Conservation (phyloP, 768 basidiomycete species). For the Ramaria rubella region DNA sequence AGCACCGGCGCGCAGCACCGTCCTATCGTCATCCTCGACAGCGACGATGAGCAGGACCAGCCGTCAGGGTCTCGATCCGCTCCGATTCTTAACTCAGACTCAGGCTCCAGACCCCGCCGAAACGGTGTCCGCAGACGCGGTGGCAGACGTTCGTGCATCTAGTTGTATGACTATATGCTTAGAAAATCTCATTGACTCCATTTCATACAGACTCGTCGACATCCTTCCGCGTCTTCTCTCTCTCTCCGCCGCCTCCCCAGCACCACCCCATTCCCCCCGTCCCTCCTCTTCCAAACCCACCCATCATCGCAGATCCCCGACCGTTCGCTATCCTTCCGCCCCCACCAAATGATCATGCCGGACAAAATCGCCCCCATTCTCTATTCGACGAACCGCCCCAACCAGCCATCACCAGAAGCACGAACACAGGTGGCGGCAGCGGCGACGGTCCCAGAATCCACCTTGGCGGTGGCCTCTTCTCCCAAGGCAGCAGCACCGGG, state of each 20-base stretch:
- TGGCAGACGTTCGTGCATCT: background rate
- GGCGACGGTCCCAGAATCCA: background rate
- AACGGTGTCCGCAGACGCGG: background rate
- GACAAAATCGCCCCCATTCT: background rate
- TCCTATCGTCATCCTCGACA: constrained; percentile 32
- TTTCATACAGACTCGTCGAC: background rate
- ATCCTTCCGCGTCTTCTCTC: constrained; percentile 6
- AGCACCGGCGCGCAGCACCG: background rate
- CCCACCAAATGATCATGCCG: background rate
- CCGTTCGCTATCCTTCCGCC: constrained; percentile 31
- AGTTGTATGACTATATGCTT: background rate
- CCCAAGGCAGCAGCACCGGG: background rate
- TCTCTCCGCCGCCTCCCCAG: constrained; percentile 45
- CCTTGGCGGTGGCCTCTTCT: constrained; percentile 9
- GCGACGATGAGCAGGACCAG: constrained; percentile 32
- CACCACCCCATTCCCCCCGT: constrained; percentile 46
- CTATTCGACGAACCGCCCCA: constrained; percentile 2
- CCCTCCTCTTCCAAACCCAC: constrained; percentile 40
- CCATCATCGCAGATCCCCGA: constrained; percentile 23
- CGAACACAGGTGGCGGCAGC: background rate
- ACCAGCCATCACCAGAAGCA: background rate
- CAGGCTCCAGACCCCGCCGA: background rate
- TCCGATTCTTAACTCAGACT: background rate
- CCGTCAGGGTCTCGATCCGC: background rate
- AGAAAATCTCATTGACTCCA: background rate